A percentile compares a stretch with the other conserved stretches of the same genome.
Conservation (phyloP, 352 stramenopile species). For the Globisporangium irregulare region DNA sequence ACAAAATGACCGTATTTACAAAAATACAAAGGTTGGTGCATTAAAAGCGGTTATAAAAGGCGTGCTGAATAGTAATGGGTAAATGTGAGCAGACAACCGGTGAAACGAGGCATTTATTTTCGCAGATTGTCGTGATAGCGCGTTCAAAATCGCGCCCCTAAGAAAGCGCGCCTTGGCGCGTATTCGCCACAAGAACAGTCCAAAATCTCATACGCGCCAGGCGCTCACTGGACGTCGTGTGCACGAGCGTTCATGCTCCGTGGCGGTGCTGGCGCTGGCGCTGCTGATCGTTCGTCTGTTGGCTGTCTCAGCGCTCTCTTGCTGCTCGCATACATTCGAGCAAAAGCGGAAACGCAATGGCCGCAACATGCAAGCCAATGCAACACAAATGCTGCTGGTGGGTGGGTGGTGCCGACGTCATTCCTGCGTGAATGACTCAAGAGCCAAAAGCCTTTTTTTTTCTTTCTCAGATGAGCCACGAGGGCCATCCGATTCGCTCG, state of each 20-base stretch:
- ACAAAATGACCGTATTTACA: too few species aligned
- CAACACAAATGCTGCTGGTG: neutral
- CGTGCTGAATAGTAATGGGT: constrained; percentile 1
- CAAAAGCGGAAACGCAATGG: neutral
- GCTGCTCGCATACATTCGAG: neutral
- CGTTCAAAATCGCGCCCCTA: neutral
- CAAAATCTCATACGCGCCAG: neutral
- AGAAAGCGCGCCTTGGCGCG: neutral
- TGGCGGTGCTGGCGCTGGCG: neutral
- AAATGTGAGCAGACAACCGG: neutral
- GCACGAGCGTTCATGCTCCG: neutral
- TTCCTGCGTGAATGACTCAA: neutral
- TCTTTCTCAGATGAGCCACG: neutral
- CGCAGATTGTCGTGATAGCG: neutral
- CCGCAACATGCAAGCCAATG: neutral
- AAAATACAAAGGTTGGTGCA: neutral
- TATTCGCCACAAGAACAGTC: neutral
- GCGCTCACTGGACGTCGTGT: neutral
- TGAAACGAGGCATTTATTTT: neutral
- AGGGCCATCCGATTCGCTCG: neutral
- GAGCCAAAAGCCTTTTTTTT: neutral
- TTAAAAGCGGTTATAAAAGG: neutral
- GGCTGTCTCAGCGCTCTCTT: constrained; percentile 1
- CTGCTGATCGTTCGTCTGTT: neutral
- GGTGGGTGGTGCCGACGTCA: neutral